Percentiles rank a stretch among this genome's conserved stretches.
Evolutionary conservation across 83 land plant genomes (phyloP).

Genomic region (Thuja plicata): DNA sequence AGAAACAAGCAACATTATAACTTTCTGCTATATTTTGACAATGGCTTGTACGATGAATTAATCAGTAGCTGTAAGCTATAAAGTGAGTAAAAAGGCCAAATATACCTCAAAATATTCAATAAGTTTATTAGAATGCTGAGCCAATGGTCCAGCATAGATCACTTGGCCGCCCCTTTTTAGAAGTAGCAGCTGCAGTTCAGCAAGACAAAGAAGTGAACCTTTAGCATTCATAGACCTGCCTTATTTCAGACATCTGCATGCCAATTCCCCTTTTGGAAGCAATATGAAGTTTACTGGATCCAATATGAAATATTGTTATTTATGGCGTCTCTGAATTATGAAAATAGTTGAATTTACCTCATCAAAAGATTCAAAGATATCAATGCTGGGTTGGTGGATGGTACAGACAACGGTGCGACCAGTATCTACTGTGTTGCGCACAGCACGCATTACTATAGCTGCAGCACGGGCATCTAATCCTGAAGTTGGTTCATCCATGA

Average conservation of each 20-base stretch:
- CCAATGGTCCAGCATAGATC: slow-evolving; percentile 34
- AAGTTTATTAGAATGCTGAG: slow-evolving; percentile 30
- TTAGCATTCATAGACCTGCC: background rate
- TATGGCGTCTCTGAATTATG: background rate
- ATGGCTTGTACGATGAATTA: background rate
- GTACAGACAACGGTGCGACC: slow-evolving; percentile 15
- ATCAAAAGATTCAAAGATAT: slow-evolving; percentile 19
- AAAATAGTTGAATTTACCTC: slow-evolving; percentile 13
- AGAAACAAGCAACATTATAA: background rate
- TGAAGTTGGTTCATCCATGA: slow-evolving; percentile 18
- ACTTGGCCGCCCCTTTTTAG: slow-evolving; percentile 32
- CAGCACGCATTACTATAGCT: slow-evolving; percentile 11
- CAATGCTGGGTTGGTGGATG: slow-evolving; percentile 15
- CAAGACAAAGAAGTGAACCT: background rate
- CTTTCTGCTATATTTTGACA: background rate
- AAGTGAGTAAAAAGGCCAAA: background rate
- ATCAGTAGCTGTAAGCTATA: background rate
- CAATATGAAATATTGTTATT: background rate
- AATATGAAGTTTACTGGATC: background rate
- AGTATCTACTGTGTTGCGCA: slow-evolving; percentile 5
- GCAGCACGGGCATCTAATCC: slow-evolving; percentile 18
- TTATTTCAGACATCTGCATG: background rate
- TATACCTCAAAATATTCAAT: slow-evolving; percentile 31
- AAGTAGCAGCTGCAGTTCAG: slow-evolving; percentile 25
- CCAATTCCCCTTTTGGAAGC: background rate